Base-by-base conservation (phyloP, 768 basidiomycete species). In the Scleroderma citrinum region DNA sequence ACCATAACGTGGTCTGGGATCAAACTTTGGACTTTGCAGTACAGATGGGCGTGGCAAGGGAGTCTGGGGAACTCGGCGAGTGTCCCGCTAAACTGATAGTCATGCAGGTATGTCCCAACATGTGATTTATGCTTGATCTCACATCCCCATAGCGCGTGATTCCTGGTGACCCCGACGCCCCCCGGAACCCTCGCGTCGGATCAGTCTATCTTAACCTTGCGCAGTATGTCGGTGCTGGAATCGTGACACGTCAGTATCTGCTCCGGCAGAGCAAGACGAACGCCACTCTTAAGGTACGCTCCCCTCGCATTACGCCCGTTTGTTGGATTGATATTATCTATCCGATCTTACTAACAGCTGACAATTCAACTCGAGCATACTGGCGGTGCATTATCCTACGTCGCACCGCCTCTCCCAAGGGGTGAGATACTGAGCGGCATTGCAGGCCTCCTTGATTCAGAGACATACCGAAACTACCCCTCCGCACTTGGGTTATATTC, bases 241-340 rank as follows among this genome's bases (percentile, higher is more conserved):
- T 63, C 24, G 74, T 87, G 21, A 79, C 80, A 10, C 73, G 88
- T 16, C 72, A 79, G 6, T 86, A 87, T 64, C 71, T 88, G 7
- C 67, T 89, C 5, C 71, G 78, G 42, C 77, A 86, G 56, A 87
- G 83, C 56, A 87, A 85, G 66, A 87, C 81, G 34, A 91, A 91
- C 55, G 86, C 88, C 1, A 85, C 82, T 6, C 71, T 91, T 42
- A 85, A 85, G 73, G 83, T 85, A 38, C 12, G 68, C 56, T 11
- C 39, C 21, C 8, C 6, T 5, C 7, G 21, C 7, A 14, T 40
- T 14, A 19, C 40, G 41, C 34, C 45, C 16, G 8, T 2, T 3
- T n/a, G 6, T 29, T 38, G 21, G 30, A 17, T 7, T 42, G n/a
- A 16, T 42, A 6, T 8, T 46, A 10, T 44, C 11, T 8, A 21